These are phyloP conservation scores for Clonostachys rhizophaga DNA, from an alignment of 2,329 filamentous ascomycete genomes.

Conservation along the genomic window DNA sequence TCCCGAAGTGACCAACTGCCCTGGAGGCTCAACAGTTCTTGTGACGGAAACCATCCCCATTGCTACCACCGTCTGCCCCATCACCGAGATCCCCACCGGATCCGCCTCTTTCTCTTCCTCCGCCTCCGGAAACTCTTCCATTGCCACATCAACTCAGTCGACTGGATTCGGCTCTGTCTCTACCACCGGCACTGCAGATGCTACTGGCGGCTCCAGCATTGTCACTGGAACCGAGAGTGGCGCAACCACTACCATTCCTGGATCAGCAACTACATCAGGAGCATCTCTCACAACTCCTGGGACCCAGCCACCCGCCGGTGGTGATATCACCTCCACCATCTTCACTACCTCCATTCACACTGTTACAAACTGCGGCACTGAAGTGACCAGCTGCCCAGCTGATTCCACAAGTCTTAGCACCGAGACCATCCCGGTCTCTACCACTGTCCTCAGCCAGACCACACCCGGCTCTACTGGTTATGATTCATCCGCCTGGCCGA, in stretches of 20 bases:
- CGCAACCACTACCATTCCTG: too few relatives aligned
- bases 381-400: conserved; percentile 7
- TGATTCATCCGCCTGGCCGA: too few relatives aligned
- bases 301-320: too few relatives aligned
- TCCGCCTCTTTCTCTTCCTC: background rate
- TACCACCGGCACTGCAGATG: too few relatives aligned
- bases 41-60: conserved; percentile 3
- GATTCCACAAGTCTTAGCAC: conserved; percentile 3
- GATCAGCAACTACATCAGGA: too few relatives aligned
- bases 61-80: conserved; percentile 2
- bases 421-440: conserved; percentile 1
- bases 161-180: too few relatives aligned
- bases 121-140: too few relatives aligned
- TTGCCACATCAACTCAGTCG: too few relatives aligned
- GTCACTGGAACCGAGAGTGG: too few relatives aligned
- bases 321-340: conserved; percentile 10
- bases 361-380: conserved; percentile 7
- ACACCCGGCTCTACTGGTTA: background rate
- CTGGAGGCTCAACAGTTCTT: conserved; percentile 4
- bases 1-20: conserved; percentile 6
- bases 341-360: conserved; percentile 13
- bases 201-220: too few relatives aligned
- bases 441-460: conserved; percentile 1
- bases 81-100: background rate
- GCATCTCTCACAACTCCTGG: too few relatives aligned